phyloP scores from a whole-genome alignment of 805 yeast genomes.

The Nakazawaea laoshanensis region DNA sequence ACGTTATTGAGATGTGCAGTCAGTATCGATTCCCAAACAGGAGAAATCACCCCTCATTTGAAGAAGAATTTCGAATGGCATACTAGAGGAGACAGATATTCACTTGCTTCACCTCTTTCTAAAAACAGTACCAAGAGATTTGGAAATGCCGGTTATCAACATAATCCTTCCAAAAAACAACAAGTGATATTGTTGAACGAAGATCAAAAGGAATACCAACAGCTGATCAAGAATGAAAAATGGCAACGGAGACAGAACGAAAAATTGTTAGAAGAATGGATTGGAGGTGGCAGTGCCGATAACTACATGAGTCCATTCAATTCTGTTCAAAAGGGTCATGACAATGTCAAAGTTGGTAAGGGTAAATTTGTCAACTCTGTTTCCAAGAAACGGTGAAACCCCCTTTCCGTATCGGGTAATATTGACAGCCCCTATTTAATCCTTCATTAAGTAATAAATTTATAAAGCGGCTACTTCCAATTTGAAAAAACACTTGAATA shows the following conservation, averaged over 20 bases:
- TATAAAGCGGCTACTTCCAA: too few relatives aligned
- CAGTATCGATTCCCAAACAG: constrained; percentile 69
- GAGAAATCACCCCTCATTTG: constrained; percentile 79
- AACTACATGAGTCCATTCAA: constrained; percentile 84
- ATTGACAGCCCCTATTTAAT: too few relatives aligned
- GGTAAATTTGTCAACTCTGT: constrained; percentile 75
- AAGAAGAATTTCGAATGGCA: constrained; percentile 93
- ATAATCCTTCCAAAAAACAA: constrained; percentile 49
- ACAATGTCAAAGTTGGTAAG: constrained; percentile 74
- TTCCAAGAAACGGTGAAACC: too few relatives aligned
- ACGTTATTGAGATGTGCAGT: constrained; percentile 89
- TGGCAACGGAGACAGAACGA: constrained; percentile 86
- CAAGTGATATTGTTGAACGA: constrained; percentile 65
- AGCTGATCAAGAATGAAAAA: constrained; percentile 78
- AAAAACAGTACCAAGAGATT: constrained; percentile 60
- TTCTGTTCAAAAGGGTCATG: constrained; percentile 45
- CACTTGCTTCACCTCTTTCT: constrained; percentile 82
- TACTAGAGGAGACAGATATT: constrained; percentile 74
- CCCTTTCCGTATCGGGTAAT: too few relatives aligned
- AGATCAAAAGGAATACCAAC: constrained; percentile 90
- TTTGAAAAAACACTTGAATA: too few relatives aligned
- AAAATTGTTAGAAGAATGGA: constrained; percentile 77
- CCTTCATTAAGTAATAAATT: too few relatives aligned
- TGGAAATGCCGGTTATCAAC: constrained; percentile 78
- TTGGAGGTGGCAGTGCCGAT: constrained; percentile 91